Base-by-base conservation (phyloP, 2,329 filamentous ascomycete species). In the Neonectria sp. region DNA sequence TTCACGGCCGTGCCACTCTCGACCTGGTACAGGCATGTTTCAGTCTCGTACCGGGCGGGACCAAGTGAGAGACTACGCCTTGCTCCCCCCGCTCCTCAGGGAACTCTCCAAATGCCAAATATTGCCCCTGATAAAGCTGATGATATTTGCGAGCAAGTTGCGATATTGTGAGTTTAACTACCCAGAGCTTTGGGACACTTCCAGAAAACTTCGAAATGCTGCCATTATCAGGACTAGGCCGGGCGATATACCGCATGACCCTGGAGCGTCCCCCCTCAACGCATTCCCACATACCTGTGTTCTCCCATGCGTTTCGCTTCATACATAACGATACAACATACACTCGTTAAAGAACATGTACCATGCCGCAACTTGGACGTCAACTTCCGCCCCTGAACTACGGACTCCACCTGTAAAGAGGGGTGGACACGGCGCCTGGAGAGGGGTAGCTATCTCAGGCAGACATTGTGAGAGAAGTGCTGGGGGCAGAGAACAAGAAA, bases 21-120 rank as follows among this genome's bases (percentile, higher is more conserved):
- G 60, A 37, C 52, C 55, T 66, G 55, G 64, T 55, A 60, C 58
- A 49, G 45, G 21, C 53, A 63, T 63, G 64, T 67, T 67, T 67
- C 60, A 63, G 46, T 55, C 55, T 53, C 60, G 48, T 67, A 51
- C 59, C 48, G 25, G 49, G 59, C 63, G 53, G 57, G 63, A 51
- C 51, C 55, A 12, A 51, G 11, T 17, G 43, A 52, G 55, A 40
- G 29, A 31, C 31, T 13, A 48, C 56, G 51, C 49, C 62, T 55
- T 37, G 62, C 31, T 27, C 25, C 45, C 53, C 45, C 52, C 51
- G 17, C 43, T 57, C 45, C 15, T 25, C 40, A 4, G 12, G 31
- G 60, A 45, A 45, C 13, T 21, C 49, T 55, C 46, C 33, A 33
- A 58, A 52, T 52, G 29, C 43, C 29, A 11, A 33, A 3, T 43